Evolutionary conservation across 202 grass and related monocot genomes (phyloP).

Genomic region (Carex arenaria): DNA sequence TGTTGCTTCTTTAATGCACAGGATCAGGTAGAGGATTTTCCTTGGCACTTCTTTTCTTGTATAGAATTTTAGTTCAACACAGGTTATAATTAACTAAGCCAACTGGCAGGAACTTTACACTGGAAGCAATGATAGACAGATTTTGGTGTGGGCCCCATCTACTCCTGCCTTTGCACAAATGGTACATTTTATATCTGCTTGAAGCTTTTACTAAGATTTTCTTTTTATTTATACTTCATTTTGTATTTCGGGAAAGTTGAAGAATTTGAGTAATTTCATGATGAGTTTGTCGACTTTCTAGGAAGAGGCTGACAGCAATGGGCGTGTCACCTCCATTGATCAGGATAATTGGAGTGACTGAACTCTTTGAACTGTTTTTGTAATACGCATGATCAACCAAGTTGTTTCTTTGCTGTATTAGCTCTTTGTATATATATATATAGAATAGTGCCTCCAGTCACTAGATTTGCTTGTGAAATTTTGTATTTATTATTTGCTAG

Average conservation of each 20-base stretch:
- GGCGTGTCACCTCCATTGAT: slow-evolving; percentile 34
- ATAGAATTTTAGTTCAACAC: not conserved
- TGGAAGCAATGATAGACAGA: slow-evolving; percentile 94
- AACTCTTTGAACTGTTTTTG: not conserved
- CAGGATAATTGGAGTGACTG: slow-evolving; percentile 93
- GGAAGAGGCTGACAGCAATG: slow-evolving; percentile 53
- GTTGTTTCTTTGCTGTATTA: not conserved
- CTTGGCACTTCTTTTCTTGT: not conserved
- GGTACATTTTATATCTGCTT: slow-evolving; percentile 34
- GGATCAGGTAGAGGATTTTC: slow-evolving; percentile 45
- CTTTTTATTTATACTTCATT: not conserved
- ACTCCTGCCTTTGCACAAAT: slow-evolving; percentile 54
- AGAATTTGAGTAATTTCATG: slow-evolving; percentile 12
- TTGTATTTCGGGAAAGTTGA: not conserved
- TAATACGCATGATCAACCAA: not conserved
- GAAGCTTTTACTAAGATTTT: not conserved
- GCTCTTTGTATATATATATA: not conserved
- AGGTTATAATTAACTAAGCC: slow-evolving; percentile 15
- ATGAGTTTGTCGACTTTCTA: slow-evolving; percentile 21
- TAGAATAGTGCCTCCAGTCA: not conserved
- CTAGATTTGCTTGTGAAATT: not conserved
- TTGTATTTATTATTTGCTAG: not conserved
- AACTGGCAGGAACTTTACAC: slow-evolving; percentile 78
- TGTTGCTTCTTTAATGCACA: slow-evolving; percentile 68
- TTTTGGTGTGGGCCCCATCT: slow-evolving; percentile 89